Base-by-base conservation (phyloP, 73 alveolate genomes). In the Paramecium octaurelia region DNA sequence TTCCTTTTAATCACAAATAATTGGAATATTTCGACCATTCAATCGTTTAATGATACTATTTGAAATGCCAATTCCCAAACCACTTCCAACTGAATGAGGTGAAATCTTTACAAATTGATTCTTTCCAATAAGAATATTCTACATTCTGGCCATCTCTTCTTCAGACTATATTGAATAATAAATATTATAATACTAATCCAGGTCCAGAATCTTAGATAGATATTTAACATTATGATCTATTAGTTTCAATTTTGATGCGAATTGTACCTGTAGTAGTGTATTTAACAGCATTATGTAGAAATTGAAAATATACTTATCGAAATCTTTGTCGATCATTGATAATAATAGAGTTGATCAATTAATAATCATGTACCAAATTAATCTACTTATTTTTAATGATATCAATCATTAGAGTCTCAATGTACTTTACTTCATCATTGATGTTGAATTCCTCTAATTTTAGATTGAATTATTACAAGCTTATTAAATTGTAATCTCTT, bases 291-390 rank as follows among this genome's bases (percentile, higher is more conserved):
- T 80, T 80, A 24, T 11, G 24, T 10, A 80, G 20, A 11, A 80
- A 31, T 43, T 80, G 24, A 80, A 14, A 80, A 16, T 23, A 44
- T 44, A 46, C 73, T 46, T 80, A 80, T 80, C 57, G 34, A 27
- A 80, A 80, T 43, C 91, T 40, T 80, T 43, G 31, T 18, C 76
- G 16, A 80, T 80, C 91, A 80, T 80, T 80, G 11, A 48, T 24
- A 23, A 54, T 54, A 54, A 4, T n/a, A 54, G 69, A 11, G 21
- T 54, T 54, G 11, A 18, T 23, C 14, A 54, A 54, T 54, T 54
- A 18, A 54, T 54, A 54, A 54, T 54, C 69, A 18, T 54, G 69
- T 54, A 54, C 69, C 14, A 54, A 54, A 16, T 54, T 18, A 6
- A 54, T 54, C 31, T n/a, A 54, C 31, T 54, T 54, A 18, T 54